These are phyloP conservation scores for Candida hispaniensis DNA, from an alignment of 805 yeast species.

Conservation along the genomic window DNA sequence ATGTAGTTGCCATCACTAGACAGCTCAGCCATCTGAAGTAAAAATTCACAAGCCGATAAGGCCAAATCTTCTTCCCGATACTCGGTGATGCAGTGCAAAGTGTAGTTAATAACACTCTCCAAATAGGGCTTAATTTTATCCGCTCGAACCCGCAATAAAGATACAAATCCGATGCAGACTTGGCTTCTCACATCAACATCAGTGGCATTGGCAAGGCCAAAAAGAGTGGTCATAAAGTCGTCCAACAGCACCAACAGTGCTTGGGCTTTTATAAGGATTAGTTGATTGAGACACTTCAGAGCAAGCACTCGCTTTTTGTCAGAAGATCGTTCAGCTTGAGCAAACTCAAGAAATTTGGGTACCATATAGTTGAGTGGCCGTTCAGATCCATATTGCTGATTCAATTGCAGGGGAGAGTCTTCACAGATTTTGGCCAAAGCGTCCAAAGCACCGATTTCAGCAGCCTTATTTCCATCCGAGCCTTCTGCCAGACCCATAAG, in stretches of 20 bases:
- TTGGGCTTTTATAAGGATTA: slow-evolving; percentile 60
- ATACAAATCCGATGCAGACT: slow-evolving; percentile 65
- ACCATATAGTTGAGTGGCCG: slow-evolving; percentile 60
- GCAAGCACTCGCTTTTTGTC: slow-evolving; percentile 49
- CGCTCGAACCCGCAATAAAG: slow-evolving; percentile 64
- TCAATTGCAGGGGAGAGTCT: slow-evolving; percentile 60
- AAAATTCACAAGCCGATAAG: slow-evolving; percentile 86
- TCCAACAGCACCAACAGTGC: slow-evolving; percentile 55
- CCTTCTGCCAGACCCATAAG: slow-evolving; percentile 48
- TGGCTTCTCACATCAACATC: slow-evolving; percentile 54
- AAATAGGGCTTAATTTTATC: slow-evolving; percentile 72
- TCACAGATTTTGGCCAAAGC: slow-evolving; percentile 85
- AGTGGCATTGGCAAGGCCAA: slow-evolving; percentile 54
- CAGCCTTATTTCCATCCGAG: slow-evolving; percentile 34
- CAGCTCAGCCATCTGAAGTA: slow-evolving; percentile 62
- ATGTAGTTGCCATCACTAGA: slow-evolving; percentile 44
- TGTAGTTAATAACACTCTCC: slow-evolving; percentile 75
- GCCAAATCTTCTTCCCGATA: slow-evolving; percentile 62
- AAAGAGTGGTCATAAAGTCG: slow-evolving; percentile 51
- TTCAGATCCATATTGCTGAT: slow-evolving; percentile 51
- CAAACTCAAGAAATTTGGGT: slow-evolving; percentile 49
- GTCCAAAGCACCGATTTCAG: slow-evolving; percentile 66
- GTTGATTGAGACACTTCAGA: slow-evolving; percentile 64
- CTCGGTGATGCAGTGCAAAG: slow-evolving; percentile 56
- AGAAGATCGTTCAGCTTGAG: slow-evolving; percentile 28